Conservation (phyloP, 352 stramenopile species). For the Globisporangium carolinianum region DNA sequence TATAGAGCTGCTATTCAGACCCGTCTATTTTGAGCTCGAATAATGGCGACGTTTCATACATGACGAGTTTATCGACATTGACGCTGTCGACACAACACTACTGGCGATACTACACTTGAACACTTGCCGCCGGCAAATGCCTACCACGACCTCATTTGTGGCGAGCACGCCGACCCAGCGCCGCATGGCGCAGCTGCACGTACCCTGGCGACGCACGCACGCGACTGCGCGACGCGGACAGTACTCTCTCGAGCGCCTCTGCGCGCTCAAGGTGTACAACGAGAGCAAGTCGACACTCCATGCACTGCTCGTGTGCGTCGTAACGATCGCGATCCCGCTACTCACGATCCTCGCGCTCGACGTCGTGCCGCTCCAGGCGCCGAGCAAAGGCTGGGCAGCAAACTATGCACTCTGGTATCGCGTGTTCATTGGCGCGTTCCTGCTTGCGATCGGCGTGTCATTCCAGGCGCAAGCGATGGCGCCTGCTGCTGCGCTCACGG, state of each 20-base stretch:
- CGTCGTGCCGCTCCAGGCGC: constrained; percentile 10
- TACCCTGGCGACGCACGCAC: too few species aligned
- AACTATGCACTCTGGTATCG: constrained; percentile 2
- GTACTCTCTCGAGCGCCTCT: constrained; percentile 21
- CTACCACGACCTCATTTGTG: too few species aligned
- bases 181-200: too few species aligned
- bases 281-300: constrained; percentile 1
- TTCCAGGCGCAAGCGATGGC: neutral
- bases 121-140: too few species aligned
- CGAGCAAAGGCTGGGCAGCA: neutral
- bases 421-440: neutral
- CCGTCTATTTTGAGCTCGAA: too few species aligned
- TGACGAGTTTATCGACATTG: too few species aligned
- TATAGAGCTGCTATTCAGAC: too few species aligned
- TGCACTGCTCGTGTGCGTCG: constrained; percentile 2
- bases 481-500: neutral
- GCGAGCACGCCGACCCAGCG: too few species aligned
- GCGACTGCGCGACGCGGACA: constrained; percentile 5
- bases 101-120: too few species aligned
- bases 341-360: constrained; percentile 4
- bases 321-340: constrained; percentile 5
- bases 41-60: too few species aligned
- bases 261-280: constrained; percentile 15
- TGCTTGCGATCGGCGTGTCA: constrained; percentile 1
- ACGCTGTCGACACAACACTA: too few species aligned